Evolutionary conservation across 345 rosid genomes (phyloP), one percentile per base, ranked within the genome.

Genomic region (Corchorus olitorius): DNA sequence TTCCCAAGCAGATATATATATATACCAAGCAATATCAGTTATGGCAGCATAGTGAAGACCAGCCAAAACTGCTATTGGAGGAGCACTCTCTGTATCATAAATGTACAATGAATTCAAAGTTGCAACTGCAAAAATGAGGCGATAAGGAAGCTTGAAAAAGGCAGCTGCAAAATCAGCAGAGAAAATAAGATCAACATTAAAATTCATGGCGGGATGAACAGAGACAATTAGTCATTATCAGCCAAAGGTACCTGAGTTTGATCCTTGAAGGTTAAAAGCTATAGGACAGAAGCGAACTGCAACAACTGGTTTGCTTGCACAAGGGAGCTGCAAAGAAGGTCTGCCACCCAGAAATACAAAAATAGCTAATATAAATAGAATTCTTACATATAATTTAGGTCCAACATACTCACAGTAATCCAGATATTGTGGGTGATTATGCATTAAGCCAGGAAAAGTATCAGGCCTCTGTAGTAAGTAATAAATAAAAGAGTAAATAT

Each of bases 11-110:
- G 55, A 54, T 37, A 13, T 69, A 56, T 70, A 56, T 70, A 60
- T 14, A 82, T 80, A 95, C 98, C 99, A 96, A 41, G 99, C 82
- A 52, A 96, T 87, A 78, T 92, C 98, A 9, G 95, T 92, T 86
- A 93, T 87, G 72, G 98, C 92, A 74, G 99, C 98, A 71, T 93
- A 96, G 82, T 96, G 99, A 82, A 96, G 90, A 69, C 98, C 98
- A 35, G 94, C 98, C 68, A 92, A 83, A 70, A 96, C 76, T 74
- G 93, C 92, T 71, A 91, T 82, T 13, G 95, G 98, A 43, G 87
- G 76, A 55, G 83, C 84, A 83, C 91, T 86, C 77, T 92, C 93
- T 3, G 98, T 96, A 82, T 96, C 98, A 68, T 93, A 96, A 75
- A 96, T 87, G 78, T 93, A 96, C 72, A 96, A 84, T 17, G 99